A percentile compares a stretch with the other conserved stretches of the same genome.
phyloP scores from a whole-genome alignment of 352 stramenopile genomes.

The Globisporangium rhizosaccharum region DNA sequence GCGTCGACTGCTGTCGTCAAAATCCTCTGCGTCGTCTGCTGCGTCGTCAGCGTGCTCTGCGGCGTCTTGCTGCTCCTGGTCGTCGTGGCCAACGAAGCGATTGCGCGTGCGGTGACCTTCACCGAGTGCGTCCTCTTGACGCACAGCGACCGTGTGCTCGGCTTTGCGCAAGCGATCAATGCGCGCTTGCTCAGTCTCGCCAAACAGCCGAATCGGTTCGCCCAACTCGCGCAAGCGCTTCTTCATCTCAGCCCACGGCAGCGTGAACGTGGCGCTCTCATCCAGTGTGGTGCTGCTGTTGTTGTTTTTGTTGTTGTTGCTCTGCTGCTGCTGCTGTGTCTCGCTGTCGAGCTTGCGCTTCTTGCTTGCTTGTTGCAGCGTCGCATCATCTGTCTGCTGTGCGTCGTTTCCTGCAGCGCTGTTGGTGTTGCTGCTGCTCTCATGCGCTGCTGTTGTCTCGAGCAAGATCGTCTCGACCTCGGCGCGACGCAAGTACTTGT shows the following conservation, averaged over 20 bases:
- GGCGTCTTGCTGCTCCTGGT: conserved; percentile 23
- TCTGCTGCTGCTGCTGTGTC: conserved; percentile 1
- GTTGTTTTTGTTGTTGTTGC: not conserved
- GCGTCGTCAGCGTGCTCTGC: conserved; percentile 22
- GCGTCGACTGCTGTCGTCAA: conserved; percentile 20
- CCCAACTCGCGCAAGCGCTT: conserved; percentile 72
- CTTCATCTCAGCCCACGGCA: conserved; percentile 77
- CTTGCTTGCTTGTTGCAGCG: conserved; percentile 20
- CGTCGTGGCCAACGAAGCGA: conserved; percentile 44
- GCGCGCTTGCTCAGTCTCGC: conserved; percentile 58
- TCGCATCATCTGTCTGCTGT: not conserved
- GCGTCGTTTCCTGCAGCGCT: not conserved
- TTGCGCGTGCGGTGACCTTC: conserved; percentile 77
- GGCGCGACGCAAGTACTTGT: conserved; percentile 75
- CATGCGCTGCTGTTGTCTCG: conserved; percentile 16
- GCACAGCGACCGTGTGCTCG: conserved; percentile 60
- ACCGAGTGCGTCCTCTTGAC: conserved; percentile 64
- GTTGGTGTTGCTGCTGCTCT: conserved; percentile 10
- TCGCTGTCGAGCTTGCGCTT: conserved; percentile 37
- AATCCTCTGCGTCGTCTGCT: conserved; percentile 38
- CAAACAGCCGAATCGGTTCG: conserved; percentile 86
- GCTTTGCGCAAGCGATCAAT: conserved; percentile 57
- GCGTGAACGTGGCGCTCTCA: conserved; percentile 19
- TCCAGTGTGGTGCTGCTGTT: not conserved
- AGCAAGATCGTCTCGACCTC: conserved; percentile 67